Conservation (phyloP, 805 yeast genomes). For the Yarrowia sp. region DNA sequence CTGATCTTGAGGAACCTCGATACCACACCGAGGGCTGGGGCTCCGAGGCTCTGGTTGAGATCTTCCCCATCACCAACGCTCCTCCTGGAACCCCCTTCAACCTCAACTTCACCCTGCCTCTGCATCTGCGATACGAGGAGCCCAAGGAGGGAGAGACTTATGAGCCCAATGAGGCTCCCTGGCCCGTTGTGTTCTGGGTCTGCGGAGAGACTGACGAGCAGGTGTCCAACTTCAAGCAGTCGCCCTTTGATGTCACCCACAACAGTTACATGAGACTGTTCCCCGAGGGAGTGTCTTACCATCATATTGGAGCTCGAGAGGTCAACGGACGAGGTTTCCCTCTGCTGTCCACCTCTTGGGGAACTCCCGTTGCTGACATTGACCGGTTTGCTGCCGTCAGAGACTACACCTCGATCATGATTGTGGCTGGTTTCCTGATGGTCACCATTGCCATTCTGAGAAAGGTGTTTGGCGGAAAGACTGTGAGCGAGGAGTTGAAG, state of each 20-base stretch:
- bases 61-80: slow-evolving; percentile 45
- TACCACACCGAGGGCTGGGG: slow-evolving; percentile 59
- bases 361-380: slow-evolving; percentile 54
- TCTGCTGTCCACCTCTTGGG: slow-evolving; percentile 20
- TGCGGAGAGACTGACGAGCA: slow-evolving; percentile 54
- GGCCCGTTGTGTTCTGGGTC: slow-evolving; percentile 59
- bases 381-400: slow-evolving; percentile 50
- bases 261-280: slow-evolving; percentile 15
- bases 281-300: slow-evolving; percentile 31
- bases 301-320: slow-evolving; percentile 11
- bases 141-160: slow-evolving; percentile 49
- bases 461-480: neutral
- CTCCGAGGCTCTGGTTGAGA: slow-evolving; percentile 54
- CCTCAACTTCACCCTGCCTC: slow-evolving; percentile 51
- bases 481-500: slow-evolving; percentile 5
- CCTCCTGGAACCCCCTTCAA: slow-evolving; percentile 20
- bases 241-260: slow-evolving; percentile 37
- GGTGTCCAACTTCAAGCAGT: slow-evolving; percentile 37
- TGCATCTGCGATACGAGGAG: slow-evolving; percentile 60
- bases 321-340: slow-evolving; percentile 2
- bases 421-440: slow-evolving; percentile 50
- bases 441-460: slow-evolving; percentile 14
- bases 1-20: slow-evolving; percentile 64
- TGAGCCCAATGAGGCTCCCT: slow-evolving; percentile 46
- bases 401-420: slow-evolving; percentile 49